Conservation (phyloP, 495 filamentous ascomycete genomes). For the Talaromyces liani region DNA sequence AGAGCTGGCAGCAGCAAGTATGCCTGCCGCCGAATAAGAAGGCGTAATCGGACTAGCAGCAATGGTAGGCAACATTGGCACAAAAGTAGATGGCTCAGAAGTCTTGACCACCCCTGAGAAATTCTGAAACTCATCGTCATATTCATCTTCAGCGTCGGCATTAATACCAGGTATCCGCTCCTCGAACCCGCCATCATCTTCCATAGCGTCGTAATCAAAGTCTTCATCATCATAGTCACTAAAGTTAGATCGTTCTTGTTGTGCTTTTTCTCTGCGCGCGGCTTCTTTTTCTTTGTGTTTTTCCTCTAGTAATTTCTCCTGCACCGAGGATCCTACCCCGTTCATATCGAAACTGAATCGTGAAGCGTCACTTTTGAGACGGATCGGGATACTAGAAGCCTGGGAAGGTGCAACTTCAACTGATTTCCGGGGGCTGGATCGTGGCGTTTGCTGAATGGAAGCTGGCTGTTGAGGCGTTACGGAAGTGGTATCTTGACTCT, state of each 20-base stretch:
- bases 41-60: slow-evolving; percentile 29
- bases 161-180: slow-evolving; percentile 72
- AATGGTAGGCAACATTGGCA: slow-evolving; percentile 29
- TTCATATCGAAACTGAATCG: slow-evolving; percentile 88
- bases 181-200: slow-evolving; percentile 66
- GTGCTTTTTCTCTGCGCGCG: slow-evolving; percentile 28
- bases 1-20: background rate
- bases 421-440: slow-evolving; percentile 24
- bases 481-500: slow-evolving; percentile 5
- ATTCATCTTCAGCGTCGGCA: slow-evolving; percentile 49
- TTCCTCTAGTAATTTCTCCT: slow-evolving; percentile 82
- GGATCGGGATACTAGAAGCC: slow-evolving; percentile 49
- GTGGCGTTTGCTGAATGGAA: slow-evolving; percentile 4
- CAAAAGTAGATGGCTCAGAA: slow-evolving; percentile 28
- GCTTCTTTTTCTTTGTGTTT: slow-evolving; percentile 67
- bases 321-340: slow-evolving; percentile 63
- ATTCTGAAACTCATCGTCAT: slow-evolving; percentile 34
- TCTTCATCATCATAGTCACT: slow-evolving; percentile 53
- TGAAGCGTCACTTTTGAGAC: slow-evolving; percentile 80
- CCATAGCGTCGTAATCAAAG: slow-evolving; percentile 59
- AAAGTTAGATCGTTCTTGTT: slow-evolving; percentile 35
- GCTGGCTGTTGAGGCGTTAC: slow-evolving; percentile 2
- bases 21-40: slow-evolving; percentile 12
- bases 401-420: slow-evolving; percentile 28
- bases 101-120: slow-evolving; percentile 24